These are phyloP conservation scores for Fusarium temperatum DNA, from an alignment of 2,329 filamentous ascomycete species.

Conservation along the genomic window DNA sequence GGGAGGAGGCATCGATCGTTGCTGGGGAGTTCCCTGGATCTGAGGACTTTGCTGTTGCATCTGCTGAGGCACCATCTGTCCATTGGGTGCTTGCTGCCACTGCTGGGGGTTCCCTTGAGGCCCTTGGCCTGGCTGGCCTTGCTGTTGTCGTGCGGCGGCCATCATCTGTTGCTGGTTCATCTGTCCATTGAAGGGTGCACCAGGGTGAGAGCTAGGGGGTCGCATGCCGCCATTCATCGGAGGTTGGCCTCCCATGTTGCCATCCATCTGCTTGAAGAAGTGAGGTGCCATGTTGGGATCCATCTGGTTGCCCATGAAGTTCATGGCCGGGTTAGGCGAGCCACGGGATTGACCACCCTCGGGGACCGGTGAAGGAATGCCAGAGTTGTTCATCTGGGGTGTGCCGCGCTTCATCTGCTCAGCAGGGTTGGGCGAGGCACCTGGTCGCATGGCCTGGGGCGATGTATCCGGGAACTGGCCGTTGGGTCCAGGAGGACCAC, in stretches of 20 bases:
- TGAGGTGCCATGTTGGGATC: constrained; percentile 68
- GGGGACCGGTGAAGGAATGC: constrained; percentile 75
- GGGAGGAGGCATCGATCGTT: constrained; percentile 74
- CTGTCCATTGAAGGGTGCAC: constrained; percentile 63
- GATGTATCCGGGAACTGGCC: constrained; percentile 76
- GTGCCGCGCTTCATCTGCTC: constrained; percentile 84
- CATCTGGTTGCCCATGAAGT: constrained; percentile 70
- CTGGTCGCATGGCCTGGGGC: constrained; percentile 72
- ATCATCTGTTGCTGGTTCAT: constrained; percentile 69
- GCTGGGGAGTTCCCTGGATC: constrained; percentile 76
- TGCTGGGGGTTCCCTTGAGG: constrained; percentile 49
- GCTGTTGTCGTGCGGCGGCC: constrained; percentile 51
- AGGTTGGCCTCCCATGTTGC: constrained; percentile 50
- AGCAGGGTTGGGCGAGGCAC: constrained; percentile 78
- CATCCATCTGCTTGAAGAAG: constrained; percentile 67
- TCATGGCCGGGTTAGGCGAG: constrained; percentile 70
- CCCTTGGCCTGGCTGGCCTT: constrained; percentile 47
- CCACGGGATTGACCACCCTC: constrained; percentile 73
- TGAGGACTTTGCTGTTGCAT: constrained; percentile 54
- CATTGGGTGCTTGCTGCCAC: constrained; percentile 54
- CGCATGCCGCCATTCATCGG: constrained; percentile 72
- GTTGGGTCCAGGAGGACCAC: constrained; percentile 64
- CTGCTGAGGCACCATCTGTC: constrained; percentile 52
- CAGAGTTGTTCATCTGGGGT: constrained; percentile 75
- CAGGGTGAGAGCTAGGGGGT: constrained; percentile 74